These are phyloP conservation scores for Tricholoma matsutake DNA, from an alignment of 768 basidiomycete species.

Conservation along the genomic window DNA sequence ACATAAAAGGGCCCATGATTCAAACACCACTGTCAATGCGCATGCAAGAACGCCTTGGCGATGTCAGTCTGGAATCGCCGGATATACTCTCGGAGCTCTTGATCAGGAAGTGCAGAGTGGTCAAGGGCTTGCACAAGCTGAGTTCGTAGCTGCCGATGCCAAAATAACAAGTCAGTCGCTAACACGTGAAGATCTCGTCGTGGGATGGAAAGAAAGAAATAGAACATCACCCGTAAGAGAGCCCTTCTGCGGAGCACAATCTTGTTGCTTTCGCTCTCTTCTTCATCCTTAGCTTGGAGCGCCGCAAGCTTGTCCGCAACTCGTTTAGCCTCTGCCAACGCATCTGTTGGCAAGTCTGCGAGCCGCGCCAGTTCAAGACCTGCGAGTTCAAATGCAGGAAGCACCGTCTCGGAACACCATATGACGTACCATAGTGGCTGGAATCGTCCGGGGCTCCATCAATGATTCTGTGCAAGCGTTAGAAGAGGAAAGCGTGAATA, in stretches of 20 bases:
- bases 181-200: neutral
- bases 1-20: neutral
- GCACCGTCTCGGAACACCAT: neutral
- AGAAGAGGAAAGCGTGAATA: neutral
- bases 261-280: constrained; percentile 59
- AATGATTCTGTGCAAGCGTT: constrained; percentile 49
- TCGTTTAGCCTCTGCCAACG: constrained; percentile 59
- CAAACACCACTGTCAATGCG: neutral
- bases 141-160: constrained; percentile 52
- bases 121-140: constrained; percentile 73
- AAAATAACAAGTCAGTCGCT: neutral
- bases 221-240: constrained; percentile 53
- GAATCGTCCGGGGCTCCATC: constrained; percentile 64
- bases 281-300: constrained; percentile 53
- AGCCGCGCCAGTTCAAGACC: constrained; percentile 87
- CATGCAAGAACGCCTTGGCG: constrained; percentile 45
- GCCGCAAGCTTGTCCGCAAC: constrained; percentile 59
- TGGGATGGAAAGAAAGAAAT: neutral
- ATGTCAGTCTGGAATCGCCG: constrained; percentile 69
- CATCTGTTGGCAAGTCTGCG: constrained; percentile 77
- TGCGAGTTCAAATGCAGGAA: constrained; percentile 25
- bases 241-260: constrained; percentile 63
- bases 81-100: constrained; percentile 65
- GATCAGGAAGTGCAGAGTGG: constrained; percentile 70
- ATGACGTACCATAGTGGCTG: constrained; percentile 66